Base-by-base conservation (phyloP, 805 yeast species). In the Yamadazyma ubonensis region DNA sequence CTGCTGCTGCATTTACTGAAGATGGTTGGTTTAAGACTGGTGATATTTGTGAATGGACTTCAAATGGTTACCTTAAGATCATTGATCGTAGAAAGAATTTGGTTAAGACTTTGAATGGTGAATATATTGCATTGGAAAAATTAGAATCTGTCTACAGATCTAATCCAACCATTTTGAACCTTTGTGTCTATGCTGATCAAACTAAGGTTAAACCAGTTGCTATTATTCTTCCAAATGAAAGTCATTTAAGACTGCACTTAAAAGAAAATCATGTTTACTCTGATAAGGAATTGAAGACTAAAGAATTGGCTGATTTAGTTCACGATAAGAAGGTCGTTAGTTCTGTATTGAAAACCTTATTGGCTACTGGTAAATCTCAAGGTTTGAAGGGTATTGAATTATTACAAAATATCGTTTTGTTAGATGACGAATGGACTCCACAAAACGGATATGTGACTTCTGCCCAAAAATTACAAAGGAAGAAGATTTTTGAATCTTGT, bases 21-120 rank as follows among this genome's bases (percentile, higher is more conserved):
- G 90, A 86, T 53, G 95, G 90, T 17, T 93, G 97, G 97, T 93
- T 93, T 73, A 76, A 72, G 59, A 93, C 98, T 23, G 99, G 99
- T 64, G 99, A 93, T 63, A 88, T 93, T 64, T 96, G 91, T 58
- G 89, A 87, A 71, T 88, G 96, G 95, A 76, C 90, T 30, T 45
- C 79, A 19, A 75, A 72, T 49, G 98, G 98, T 50, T 82, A 79
- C 42, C 73, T 93, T 57, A 79, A 76, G 58, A 72, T 93, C 45
- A 86, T 93, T 61, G 99, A 93, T 69, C 85, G 99, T 61, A 86
- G 80, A 73, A 93, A 93, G 81, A 93, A 93, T 63, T 75, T 93
- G 65, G 95, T 93, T 53, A 93, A 93, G 76, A 93, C 99, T 14
- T 74, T 78, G 55, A 91, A 93, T 61, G 99, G 99, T 67, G 99